These are phyloP conservation scores for Silene vulgaris DNA, from an alignment of 179 eudicot genomes.

Conservation along the genomic window DNA sequence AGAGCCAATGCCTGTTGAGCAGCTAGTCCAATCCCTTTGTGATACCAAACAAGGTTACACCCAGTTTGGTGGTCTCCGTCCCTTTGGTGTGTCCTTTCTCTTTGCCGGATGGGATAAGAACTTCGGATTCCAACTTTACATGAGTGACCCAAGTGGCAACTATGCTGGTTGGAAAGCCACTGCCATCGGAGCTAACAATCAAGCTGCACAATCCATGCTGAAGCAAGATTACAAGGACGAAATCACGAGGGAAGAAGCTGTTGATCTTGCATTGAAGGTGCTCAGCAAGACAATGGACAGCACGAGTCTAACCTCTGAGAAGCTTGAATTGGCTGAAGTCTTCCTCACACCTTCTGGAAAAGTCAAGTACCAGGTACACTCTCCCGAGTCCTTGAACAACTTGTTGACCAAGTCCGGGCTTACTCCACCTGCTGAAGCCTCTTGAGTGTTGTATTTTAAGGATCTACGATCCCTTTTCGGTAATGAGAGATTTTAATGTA, in stretches of 20 bases:
- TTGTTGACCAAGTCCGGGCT: constrained; percentile 60
- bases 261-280: constrained; percentile 79
- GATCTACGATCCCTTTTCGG: background rate
- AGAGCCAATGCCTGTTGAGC: constrained; percentile 95
- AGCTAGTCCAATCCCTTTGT: constrained; percentile 79
- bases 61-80: constrained; percentile 89
- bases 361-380: constrained; percentile 81
- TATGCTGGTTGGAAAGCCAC: constrained; percentile 97
- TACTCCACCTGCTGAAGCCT: constrained; percentile 73
- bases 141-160: constrained; percentile 96
- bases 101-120: constrained; percentile 96
- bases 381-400: constrained; percentile 67
- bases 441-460: constrained; percentile 26
- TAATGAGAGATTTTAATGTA: constrained; percentile 15
- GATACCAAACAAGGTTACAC: constrained; percentile 96
- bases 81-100: constrained; percentile 81
- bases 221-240: constrained; percentile 98
- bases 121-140: constrained; percentile 81
- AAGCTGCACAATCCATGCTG: constrained; percentile 94
- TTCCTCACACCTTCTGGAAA: constrained; percentile 50
- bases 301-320: constrained; percentile 88
- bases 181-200: constrained; percentile 85
- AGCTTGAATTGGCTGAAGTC: constrained; percentile 86
- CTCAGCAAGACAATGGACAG: constrained; percentile 97
- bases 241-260: constrained; percentile 72